Percentiles rank a stretch among this genome's conserved stretches.
These are phyloP conservation scores for Ocimum tenuiflorum DNA, from an alignment of 257 asterid genomes.

Conservation along the genomic window DNA sequence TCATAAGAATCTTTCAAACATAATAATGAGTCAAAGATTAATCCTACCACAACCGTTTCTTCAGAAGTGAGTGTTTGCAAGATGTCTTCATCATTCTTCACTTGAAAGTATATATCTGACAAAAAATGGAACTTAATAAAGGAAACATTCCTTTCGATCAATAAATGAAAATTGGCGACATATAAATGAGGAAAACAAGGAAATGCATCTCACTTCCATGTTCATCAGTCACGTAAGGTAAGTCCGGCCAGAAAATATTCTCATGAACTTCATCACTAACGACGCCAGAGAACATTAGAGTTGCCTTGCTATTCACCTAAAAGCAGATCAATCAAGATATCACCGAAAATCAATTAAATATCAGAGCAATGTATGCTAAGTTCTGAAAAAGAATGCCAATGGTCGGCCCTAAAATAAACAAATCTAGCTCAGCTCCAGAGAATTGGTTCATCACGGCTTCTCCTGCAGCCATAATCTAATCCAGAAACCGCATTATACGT, in stretches of 20 bases:
- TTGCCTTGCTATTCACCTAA: conserved; percentile 88
- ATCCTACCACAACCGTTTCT: conserved; percentile 77
- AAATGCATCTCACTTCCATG: conserved; percentile 70
- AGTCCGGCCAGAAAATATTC: conserved; percentile 95
- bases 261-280: conserved; percentile 69
- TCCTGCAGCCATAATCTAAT: background rate
- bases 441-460: background rate
- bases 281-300: conserved; percentile 77
- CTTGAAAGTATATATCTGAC: conserved; percentile 93
- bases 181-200: conserved; percentile 10
- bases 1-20: background rate
- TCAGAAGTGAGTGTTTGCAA: conserved; percentile 65
- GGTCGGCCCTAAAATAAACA: background rate
- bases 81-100: conserved; percentile 87
- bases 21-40: background rate
- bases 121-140: conserved; percentile 20
- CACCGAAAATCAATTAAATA: conserved; percentile 1
- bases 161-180: background rate
- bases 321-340: conserved; percentile 24
- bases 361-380: background rate
- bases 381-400: background rate
- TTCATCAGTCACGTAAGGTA: conserved; percentile 88
- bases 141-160: conserved; percentile 12
- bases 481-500: conserved; percentile 1
- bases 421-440: background rate